Percentiles rank a stretch among this genome's conserved stretches.
phyloP scores from a whole-genome alignment of 345 rosid genomes.

The Pseudoturritis turrita region DNA sequence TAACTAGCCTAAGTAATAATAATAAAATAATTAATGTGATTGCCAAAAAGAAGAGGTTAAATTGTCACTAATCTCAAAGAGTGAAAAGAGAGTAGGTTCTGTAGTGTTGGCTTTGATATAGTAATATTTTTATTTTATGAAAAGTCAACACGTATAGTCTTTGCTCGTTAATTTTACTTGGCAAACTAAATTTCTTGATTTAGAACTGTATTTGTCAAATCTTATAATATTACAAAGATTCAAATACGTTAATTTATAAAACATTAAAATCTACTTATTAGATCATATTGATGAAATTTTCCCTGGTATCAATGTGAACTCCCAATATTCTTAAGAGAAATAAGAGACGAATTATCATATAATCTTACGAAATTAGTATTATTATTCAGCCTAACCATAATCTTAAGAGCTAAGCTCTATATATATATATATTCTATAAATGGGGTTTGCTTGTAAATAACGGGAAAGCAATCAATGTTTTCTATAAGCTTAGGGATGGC shows the following conservation, averaged over 20 bases:
- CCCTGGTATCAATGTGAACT: neutral
- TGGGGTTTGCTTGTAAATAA: slow-evolving; percentile 13
- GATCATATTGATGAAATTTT: neutral
- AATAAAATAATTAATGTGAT: slow-evolving; percentile 21
- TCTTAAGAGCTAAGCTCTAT: neutral
- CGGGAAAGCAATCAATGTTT: neutral
- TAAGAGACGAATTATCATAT: neutral
- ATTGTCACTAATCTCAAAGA: slow-evolving; percentile 21
- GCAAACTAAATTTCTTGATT: neutral
- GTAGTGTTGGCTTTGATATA: slow-evolving; percentile 31
- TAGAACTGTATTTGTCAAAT: no score
- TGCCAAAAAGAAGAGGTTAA: slow-evolving; percentile 14
- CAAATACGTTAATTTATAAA: no score
- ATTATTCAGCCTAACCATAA: neutral
- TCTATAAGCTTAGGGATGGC: slow-evolving; percentile 4
- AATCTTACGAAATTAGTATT: neutral
- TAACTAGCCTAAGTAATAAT: slow-evolving; percentile 33
- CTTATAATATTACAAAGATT: no score
- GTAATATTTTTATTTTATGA: slow-evolving; percentile 16
- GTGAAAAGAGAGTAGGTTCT: slow-evolving; percentile 12
- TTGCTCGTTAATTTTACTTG: neutral
- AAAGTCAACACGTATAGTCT: slow-evolving; percentile 3
- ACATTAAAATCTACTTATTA: neutral
- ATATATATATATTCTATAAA: neutral
- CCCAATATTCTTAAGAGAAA: neutral